These are phyloP conservation scores for Cyathus striatus DNA, from an alignment of 768 basidiomycete species.

Conservation along the genomic window DNA sequence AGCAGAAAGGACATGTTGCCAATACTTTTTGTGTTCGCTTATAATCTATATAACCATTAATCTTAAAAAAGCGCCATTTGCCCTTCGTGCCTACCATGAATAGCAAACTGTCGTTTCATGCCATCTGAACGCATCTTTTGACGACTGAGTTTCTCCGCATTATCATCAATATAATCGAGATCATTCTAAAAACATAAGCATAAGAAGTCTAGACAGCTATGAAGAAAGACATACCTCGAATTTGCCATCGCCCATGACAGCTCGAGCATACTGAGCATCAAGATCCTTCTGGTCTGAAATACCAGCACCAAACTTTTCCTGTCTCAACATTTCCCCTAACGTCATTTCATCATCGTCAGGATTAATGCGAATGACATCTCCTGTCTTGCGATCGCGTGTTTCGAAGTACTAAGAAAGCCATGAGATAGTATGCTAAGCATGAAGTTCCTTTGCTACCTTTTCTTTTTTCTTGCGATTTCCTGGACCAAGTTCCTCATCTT, in stretches of 20 bases:
- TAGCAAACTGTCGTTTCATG: slow-evolving; percentile 95
- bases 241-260: slow-evolving; percentile 84
- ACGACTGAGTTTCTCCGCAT: slow-evolving; percentile 86
- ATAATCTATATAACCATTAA: slow-evolving; percentile 88
- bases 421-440: too few relatives aligned
- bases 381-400: slow-evolving; percentile 86
- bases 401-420: slow-evolving; percentile 68
- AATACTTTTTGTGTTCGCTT: slow-evolving; percentile 90
- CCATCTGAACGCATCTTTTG: slow-evolving; percentile 96
- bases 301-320: slow-evolving; percentile 88
- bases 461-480: slow-evolving; percentile 82
- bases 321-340: slow-evolving; percentile 87
- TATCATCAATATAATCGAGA: slow-evolving; percentile 95
- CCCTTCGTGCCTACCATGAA: slow-evolving; percentile 79
- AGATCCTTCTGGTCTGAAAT: slow-evolving; percentile 88
- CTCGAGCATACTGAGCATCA: slow-evolving; percentile 83
- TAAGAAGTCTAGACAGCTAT: not conserved
- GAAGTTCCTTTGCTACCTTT: slow-evolving; percentile 51
- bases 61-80: too few relatives aligned
- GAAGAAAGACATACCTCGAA: slow-evolving; percentile 55
- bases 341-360: slow-evolving; percentile 86
- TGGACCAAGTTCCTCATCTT: slow-evolving; percentile 42
- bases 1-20: slow-evolving; percentile 83
- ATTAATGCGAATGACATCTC: slow-evolving; percentile 84
- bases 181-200: slow-evolving; percentile 49